phyloP scores from a whole-genome alignment of 2,329 filamentous ascomycete species.

The Fusarium penzigii region DNA sequence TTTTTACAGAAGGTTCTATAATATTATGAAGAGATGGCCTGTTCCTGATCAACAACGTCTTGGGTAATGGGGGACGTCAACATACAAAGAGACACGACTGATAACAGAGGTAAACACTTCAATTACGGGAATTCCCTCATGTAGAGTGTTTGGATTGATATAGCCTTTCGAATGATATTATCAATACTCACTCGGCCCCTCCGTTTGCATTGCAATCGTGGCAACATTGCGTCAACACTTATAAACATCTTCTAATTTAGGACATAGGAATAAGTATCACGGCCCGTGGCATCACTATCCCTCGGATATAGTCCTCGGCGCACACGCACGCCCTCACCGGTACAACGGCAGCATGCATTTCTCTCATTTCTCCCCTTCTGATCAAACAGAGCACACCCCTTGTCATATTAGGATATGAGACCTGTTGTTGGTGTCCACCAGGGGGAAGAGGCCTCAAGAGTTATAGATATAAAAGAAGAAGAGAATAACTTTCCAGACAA shows the following conservation, averaged over 20 bases:
- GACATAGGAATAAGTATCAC: neutral
- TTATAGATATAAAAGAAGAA: conserved; percentile 27
- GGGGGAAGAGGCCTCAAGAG: conserved; percentile 17
- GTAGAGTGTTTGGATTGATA: no score
- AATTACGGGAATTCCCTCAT: no score
- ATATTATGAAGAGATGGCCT: no score
- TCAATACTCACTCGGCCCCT: no score
- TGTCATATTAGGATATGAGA: conserved; percentile 2
- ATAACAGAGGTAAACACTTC: no score
- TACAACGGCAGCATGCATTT: conserved; percentile 22
- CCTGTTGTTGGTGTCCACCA: neutral
- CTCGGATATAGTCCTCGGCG: conserved; percentile 8
- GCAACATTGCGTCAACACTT: no score
- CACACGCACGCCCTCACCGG: conserved; percentile 7
- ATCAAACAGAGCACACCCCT: conserved; percentile 4
- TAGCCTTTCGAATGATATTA: no score
- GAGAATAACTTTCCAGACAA: conserved; percentile 2
- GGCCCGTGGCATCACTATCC: neutral
- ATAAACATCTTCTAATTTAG: neutral
- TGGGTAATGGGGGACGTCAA: no score
- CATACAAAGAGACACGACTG: no score
- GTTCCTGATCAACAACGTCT: no score
- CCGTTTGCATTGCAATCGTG: no score
- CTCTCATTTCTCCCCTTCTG: neutral
- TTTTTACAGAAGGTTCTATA: no score